phyloP scores from a whole-genome alignment of 2,329 filamentous ascomycete genomes.

The Pyricularia sp. region DNA sequence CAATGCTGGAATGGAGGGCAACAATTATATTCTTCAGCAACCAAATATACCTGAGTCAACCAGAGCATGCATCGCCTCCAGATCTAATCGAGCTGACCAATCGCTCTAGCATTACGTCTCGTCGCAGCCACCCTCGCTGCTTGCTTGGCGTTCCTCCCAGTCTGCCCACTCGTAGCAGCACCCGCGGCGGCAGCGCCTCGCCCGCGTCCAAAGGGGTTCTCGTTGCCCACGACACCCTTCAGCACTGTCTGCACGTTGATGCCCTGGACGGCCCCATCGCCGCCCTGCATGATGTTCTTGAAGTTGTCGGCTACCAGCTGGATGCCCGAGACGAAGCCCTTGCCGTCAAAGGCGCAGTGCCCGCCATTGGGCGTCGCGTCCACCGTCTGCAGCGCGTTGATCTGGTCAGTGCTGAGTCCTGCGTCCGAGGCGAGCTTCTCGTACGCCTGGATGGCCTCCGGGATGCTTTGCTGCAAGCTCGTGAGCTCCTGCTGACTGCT shows the following conservation, averaged over 20 bases:
- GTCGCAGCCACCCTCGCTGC: not conserved
- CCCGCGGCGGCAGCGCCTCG: not conserved
- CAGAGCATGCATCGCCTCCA: not conserved
- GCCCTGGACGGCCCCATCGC: constrained; percentile 33
- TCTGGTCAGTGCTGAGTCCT: constrained; percentile 28
- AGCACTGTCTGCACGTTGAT: constrained; percentile 35
- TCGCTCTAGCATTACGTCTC: not conserved
- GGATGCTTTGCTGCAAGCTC: constrained; percentile 35
- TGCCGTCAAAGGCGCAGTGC: constrained; percentile 44
- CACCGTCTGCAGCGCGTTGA: constrained; percentile 41
- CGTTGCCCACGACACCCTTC: constrained; percentile 34
- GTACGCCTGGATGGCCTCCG: constrained; percentile 34
- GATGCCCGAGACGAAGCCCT: constrained; percentile 40
- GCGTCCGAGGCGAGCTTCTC: constrained; percentile 30
- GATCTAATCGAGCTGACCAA: not conserved
- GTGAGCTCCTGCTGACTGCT: constrained; percentile 37
- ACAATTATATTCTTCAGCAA: no score
- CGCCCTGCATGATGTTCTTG: constrained; percentile 38
- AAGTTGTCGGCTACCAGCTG: constrained; percentile 43
- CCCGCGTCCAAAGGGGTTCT: constrained; percentile 15
- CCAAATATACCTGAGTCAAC: not conserved
- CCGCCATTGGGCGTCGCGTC: constrained; percentile 42
- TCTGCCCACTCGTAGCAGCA: not conserved
- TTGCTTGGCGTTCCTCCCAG: not conserved
- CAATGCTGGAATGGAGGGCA: no score